Base-by-base conservation (phyloP, 805 yeast genomes). In the Wickerhamiella occidentalis region DNA sequence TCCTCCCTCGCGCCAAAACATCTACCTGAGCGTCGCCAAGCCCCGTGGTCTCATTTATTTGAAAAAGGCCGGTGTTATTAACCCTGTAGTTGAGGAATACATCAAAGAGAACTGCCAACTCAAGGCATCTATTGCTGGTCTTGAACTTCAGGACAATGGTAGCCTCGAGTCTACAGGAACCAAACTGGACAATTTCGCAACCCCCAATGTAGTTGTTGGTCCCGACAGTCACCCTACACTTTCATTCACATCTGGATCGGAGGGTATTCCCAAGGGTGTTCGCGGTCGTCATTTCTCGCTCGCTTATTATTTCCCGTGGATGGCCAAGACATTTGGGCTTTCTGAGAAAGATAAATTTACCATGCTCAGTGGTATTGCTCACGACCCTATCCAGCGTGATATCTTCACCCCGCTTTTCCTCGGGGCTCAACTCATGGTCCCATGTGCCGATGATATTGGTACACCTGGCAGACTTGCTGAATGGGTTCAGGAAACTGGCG, bases 281-380 rank as follows among this genome's bases (percentile, higher is more conserved):
- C 74, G 87, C 52, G 99, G 99, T 47, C 84, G 99, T 69, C 99
- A 92, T 63, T 94, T 80, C 68, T 90, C 97, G 0, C 71, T 92
- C 53, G 95, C 98, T 2, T 92, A 92, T 70, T 92, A 92, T 68
- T 92, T 92, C 76, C 95, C 95, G 33, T 92, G 99, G 99, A 92
- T 92, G 99, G 74, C 96, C 17, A 67, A 85, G 65, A 76, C 81
- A 41, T 92, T 92, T 61, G 78, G 80, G 29, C 74, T 92, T 36
- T 74, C 83, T 38, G 82, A 76, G 49, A 74, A 79, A 30, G 98
- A 94, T 66, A 82, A 73, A 61, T 92, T 92, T 71, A 92, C 99
- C 18, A 92, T 92, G 99, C 75, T 92, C 53, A 84, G 95, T 7
- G 99, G 99, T 61, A 92, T 92, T 64, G 99, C 99, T 0, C 99